Percentiles rank a stretch among this genome's conserved stretches.
These are phyloP conservation scores for Sarcodon aspratus DNA, from an alignment of 768 basidiomycete genomes.

Conservation along the genomic window DNA sequence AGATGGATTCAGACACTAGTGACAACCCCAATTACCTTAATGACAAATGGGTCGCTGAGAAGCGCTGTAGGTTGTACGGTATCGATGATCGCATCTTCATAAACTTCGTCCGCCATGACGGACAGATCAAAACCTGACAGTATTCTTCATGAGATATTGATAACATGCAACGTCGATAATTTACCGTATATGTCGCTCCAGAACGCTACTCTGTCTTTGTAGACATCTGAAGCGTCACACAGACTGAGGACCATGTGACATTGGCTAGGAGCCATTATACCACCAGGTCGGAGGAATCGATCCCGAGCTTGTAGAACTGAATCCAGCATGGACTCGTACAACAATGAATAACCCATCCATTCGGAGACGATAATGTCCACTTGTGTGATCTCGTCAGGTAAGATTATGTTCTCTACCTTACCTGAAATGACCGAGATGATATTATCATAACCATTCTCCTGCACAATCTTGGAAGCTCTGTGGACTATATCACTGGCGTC, in stretches of 20 bases:
- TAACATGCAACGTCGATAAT: slow-evolving; percentile 8
- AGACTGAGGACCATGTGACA: slow-evolving; percentile 77
- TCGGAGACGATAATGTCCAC: slow-evolving; percentile 96
- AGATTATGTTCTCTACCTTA: slow-evolving; percentile 78
- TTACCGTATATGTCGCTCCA: slow-evolving; percentile 89
- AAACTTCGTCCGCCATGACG: slow-evolving; percentile 65
- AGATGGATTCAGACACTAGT: not conserved
- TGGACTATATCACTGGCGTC: slow-evolving; percentile 71
- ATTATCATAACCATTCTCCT: slow-evolving; percentile 42
- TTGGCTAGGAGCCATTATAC: slow-evolving; percentile 88
- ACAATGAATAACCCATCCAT: slow-evolving; percentile 92
- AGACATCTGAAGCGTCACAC: slow-evolving; percentile 64
- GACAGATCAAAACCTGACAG: slow-evolving; percentile 76
- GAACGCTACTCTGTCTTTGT: slow-evolving; percentile 76
- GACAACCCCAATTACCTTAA: slow-evolving; percentile 43
- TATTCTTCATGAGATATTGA: not conserved
- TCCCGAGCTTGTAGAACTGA: slow-evolving; percentile 87
- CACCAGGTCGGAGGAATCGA: slow-evolving; percentile 64
- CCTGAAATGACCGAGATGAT: slow-evolving; percentile 80
- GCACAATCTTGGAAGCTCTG: slow-evolving; percentile 37
- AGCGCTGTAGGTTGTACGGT: slow-evolving; percentile 57
- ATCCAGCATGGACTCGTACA: slow-evolving; percentile 97
- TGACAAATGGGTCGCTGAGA: slow-evolving; percentile 44
- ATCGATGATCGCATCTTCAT: slow-evolving; percentile 78
- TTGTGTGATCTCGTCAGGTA: slow-evolving; percentile 60